A percentile compares a stretch with the other conserved stretches of the same genome.
phyloP scores from a whole-genome alignment of 495 filamentous ascomycete species.

The Aspergillus ostianus region DNA sequence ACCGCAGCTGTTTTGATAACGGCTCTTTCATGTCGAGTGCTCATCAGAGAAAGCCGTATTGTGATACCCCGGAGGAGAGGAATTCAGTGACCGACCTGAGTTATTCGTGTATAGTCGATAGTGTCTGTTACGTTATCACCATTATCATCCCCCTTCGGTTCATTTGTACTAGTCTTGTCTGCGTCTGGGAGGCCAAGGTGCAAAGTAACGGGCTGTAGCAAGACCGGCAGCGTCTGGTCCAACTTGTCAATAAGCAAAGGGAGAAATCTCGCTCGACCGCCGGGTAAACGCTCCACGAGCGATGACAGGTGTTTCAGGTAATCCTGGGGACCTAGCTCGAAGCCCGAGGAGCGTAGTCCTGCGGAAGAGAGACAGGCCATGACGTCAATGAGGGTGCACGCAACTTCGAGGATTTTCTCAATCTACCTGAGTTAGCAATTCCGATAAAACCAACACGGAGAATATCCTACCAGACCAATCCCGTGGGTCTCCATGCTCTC shows the following conservation, averaged over 20 bases:
- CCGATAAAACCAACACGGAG: not conserved
- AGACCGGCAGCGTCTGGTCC: slow-evolving; percentile 60
- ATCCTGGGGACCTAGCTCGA: slow-evolving; percentile 66
- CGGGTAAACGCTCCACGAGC: slow-evolving; percentile 66
- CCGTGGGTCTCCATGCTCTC: slow-evolving; percentile 66
- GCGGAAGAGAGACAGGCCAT: slow-evolving; percentile 60
- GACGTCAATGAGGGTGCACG: slow-evolving; percentile 70
- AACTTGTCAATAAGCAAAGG: slow-evolving; percentile 70
- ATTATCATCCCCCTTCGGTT: not conserved
- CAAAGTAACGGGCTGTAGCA: slow-evolving; percentile 48
- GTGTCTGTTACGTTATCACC: not conserved
- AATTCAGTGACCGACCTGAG: slow-evolving; percentile 24
- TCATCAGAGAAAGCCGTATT: not conserved
- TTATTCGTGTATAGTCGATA: slow-evolving; percentile 23
- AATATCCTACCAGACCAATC: slow-evolving; percentile 46
- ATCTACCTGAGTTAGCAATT: slow-evolving; percentile 25
- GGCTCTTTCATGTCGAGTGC: not conserved
- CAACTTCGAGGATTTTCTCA: slow-evolving; percentile 75
- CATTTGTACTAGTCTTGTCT: not conserved
- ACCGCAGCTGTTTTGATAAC: not conserved
- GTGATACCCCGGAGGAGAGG: not conserved
- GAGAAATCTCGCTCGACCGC: slow-evolving; percentile 66
- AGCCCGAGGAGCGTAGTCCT: slow-evolving; percentile 48
- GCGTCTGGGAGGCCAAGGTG: slow-evolving; percentile 22
- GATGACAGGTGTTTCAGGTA: slow-evolving; percentile 68